These are phyloP conservation scores for Pseudogymnoascus sp. DNA, from an alignment of 2,329 filamentous ascomycete genomes.

Conservation along the genomic window DNA sequence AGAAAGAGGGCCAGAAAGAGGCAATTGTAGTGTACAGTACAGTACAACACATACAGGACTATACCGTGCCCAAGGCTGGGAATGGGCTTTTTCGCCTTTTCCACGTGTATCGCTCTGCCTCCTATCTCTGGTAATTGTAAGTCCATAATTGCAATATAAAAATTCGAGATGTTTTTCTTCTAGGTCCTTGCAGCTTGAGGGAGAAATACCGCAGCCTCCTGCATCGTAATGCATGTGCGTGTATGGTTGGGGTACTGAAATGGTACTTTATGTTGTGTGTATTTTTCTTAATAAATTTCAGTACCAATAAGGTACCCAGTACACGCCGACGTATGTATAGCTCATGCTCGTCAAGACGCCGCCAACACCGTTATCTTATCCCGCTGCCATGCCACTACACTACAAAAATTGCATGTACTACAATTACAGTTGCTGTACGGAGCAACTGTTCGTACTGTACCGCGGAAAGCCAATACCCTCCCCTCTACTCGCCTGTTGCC, in stretches of 20 bases:
- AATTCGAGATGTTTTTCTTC: not conserved
- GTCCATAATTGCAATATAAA: not conserved
- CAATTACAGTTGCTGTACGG: not conserved
- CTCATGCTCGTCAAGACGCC: not conserved
- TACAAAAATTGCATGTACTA: not conserved
- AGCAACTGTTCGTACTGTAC: no score
- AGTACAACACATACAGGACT: not conserved
- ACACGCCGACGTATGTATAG: not conserved
- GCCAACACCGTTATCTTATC: not conserved
- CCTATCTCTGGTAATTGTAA: not conserved
- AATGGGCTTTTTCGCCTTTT: not conserved
- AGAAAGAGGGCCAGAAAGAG: not conserved
- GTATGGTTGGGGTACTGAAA: not conserved
- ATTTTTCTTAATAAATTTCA: not conserved
- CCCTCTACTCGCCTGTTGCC: not conserved
- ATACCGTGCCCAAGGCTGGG: not conserved
- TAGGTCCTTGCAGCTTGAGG: not conserved
- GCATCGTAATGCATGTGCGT: not conserved
- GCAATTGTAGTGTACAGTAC: not conserved
- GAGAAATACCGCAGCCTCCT: not conserved
- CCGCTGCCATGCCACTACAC: not conserved
- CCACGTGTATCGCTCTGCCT: not conserved
- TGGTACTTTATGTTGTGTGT: not conserved
- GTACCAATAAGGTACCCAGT: not conserved
- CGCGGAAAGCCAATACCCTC: not conserved